phyloP scores from a whole-genome alignment of 768 basidiomycete genomes.

The Collybia mongolica region DNA sequence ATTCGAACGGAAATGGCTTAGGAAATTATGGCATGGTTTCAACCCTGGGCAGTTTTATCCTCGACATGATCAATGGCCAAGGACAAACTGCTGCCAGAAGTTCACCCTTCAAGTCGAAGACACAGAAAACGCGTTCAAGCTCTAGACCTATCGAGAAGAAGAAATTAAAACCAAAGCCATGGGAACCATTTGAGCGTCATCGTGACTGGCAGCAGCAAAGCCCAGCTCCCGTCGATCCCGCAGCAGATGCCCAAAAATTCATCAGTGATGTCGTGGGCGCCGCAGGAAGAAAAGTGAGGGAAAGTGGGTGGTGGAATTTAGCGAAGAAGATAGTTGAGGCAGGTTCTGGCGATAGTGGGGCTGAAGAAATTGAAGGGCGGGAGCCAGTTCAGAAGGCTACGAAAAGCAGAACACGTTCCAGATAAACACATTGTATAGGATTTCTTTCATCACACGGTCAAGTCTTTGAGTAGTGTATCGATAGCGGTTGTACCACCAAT shows the following conservation, averaged over 20 bases:
- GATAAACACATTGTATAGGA: slow-evolving; percentile 14
- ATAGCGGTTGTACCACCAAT: neutral
- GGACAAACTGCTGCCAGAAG: slow-evolving; percentile 25
- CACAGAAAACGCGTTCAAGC: slow-evolving; percentile 16
- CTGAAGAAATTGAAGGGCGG: slow-evolving; percentile 10
- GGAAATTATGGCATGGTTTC: slow-evolving; percentile 36
- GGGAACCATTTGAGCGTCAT: slow-evolving; percentile 68
- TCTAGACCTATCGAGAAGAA: slow-evolving; percentile 16
- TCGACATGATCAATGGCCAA: slow-evolving; percentile 41
- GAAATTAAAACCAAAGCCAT: slow-evolving; percentile 36
- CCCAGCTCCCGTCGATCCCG: slow-evolving; percentile 19
- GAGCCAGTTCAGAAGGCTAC: slow-evolving; percentile 16
- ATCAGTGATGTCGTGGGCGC: slow-evolving; percentile 41
- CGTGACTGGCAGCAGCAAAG: slow-evolving; percentile 55
- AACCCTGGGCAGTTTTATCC: slow-evolving; percentile 36
- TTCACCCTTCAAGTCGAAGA: slow-evolving; percentile 19
- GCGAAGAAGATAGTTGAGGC: slow-evolving; percentile 20
- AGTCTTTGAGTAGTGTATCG: slow-evolving; percentile 2
- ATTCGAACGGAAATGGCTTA: slow-evolving; percentile 29
- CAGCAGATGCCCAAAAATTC: slow-evolving; percentile 38
- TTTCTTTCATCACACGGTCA: neutral
- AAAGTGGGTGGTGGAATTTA: slow-evolving; percentile 30
- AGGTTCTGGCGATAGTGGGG: neutral
- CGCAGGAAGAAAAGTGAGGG: slow-evolving; percentile 22
- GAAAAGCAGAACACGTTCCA: slow-evolving; percentile 24